These are phyloP conservation scores for Theobroma grandiflorum DNA, from an alignment of 441 rosid genomes.

Conservation along the genomic window DNA sequence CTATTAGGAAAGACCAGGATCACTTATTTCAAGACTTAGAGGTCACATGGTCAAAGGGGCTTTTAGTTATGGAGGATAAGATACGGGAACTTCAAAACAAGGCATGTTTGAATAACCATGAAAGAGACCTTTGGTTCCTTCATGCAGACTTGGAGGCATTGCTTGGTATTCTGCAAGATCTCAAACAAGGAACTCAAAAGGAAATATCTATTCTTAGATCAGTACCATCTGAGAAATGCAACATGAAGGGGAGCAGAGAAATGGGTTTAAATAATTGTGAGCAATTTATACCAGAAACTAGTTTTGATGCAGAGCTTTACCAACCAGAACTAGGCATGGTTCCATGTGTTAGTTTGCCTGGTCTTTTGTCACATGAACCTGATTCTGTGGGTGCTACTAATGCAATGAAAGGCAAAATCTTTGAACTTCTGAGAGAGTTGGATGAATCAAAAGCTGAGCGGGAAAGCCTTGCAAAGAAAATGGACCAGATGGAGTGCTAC, in stretches of 20 bases:
- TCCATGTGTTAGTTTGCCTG: slow-evolving; percentile 72
- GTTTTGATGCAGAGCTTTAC: slow-evolving; percentile 69
- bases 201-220: slow-evolving; percentile 50
- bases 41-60: slow-evolving; percentile 74
- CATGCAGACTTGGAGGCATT: slow-evolving; percentile 72
- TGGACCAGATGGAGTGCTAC: slow-evolving; percentile 99
- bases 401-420: slow-evolving; percentile 79
- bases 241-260: slow-evolving; percentile 46
- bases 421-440: slow-evolving; percentile 89
- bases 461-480: slow-evolving; percentile 87
- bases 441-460: slow-evolving; percentile 92
- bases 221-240: slow-evolving; percentile 50
- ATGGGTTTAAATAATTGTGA: slow-evolving; percentile 49
- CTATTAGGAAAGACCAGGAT: slow-evolving; percentile 44
- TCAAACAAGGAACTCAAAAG: slow-evolving; percentile 72
- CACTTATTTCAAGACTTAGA: slow-evolving; percentile 55
- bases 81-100: slow-evolving; percentile 77
- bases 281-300: slow-evolving; percentile 52
- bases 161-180: slow-evolving; percentile 71
- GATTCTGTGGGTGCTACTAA: slow-evolving; percentile 61
- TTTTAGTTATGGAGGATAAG: slow-evolving; percentile 75
- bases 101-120: slow-evolving; percentile 71
- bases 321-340: slow-evolving; percentile 83
- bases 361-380: slow-evolving; percentile 66
- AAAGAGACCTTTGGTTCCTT: slow-evolving; percentile 64